Evolutionary conservation across 1,284 basidiomycete genomes (phyloP).

Genomic region (Puccinia polysora): DNA sequence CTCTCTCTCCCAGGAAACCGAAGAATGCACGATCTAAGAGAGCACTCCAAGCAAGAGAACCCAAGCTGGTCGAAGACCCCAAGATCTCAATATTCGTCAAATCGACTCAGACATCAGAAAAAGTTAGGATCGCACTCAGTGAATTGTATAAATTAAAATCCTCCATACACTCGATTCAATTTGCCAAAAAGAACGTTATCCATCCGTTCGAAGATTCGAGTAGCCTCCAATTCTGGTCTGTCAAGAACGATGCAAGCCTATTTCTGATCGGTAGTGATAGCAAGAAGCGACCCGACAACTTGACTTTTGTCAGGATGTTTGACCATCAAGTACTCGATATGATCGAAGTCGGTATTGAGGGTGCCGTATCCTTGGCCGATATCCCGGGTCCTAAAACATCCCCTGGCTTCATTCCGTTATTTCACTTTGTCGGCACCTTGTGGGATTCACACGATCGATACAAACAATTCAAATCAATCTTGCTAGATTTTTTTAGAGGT

Average conservation of each 20-base stretch:
- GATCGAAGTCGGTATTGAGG: conserved; percentile 76
- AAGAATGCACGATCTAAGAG: conserved; percentile 97
- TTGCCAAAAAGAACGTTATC: conserved; percentile 88
- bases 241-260: conserved; percentile 90
- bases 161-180: conserved; percentile 67
- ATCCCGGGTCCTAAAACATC: conserved; percentile 75
- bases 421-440: conserved; percentile 78
- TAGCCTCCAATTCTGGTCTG: conserved; percentile 84
- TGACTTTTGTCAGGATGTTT: conserved; percentile 82
- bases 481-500: conserved; percentile 82
- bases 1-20: conserved; percentile 75
- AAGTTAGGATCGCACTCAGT: conserved; percentile 73
- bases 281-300: conserved; percentile 87
- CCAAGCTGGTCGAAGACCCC: conserved; percentile 82
- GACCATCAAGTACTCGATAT: conserved; percentile 85
- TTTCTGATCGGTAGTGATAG: conserved; percentile 86
- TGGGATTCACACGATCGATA: conserved; percentile 66
- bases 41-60: conserved; percentile 75
- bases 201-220: conserved; percentile 78
- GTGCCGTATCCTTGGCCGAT: conserved; percentile 7
- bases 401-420: conserved; percentile 82
- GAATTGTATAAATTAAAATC: conserved; percentile 59
- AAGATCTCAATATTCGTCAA: conserved; percentile 81
- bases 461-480: conserved; percentile 83
- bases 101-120: conserved; percentile 77